Evolutionary conservation across 176 grass and related monocot genomes (phyloP), one percentile per base, ranked within the genome.

Genomic region (Coix lacrymajobi): DNA sequence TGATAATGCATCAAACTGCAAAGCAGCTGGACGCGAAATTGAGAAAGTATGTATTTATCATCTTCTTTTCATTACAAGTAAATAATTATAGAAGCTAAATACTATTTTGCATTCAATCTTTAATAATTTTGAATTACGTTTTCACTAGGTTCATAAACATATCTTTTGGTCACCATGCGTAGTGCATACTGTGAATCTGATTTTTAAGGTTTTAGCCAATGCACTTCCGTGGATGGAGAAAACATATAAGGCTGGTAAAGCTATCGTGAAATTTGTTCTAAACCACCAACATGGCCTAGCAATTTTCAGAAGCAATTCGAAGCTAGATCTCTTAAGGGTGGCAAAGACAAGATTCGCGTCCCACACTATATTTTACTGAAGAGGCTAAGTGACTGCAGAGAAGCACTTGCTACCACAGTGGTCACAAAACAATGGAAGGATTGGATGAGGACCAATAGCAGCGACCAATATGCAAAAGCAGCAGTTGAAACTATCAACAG

Each of bases 141-240:
- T 75, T 13, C 52, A 34, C 33, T 20, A 84, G 36, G 67, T 84
- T 19, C 81, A 76, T 7, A 76, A 48, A 20, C 49, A 84, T 63
- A 61, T 75, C 10, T 84, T 76, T 64, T 84, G 34, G 54, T 43
- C 70, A 4, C 51, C 70, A 6, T 76, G 51, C 26, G 38, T 77
- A 19, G 82, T 84, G 28, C 71, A 77, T 29, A 74, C 19, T 6
- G 8, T 75, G 11, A 84, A 77, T 84, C 36, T 84, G 1, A 66
- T 84, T 1, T 75, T 84, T 20, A 84, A 77, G 22, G 82, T 77
- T 77, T 77, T 84, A 20, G 56, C 82, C 20, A 77, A 31, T 2
- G 28, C 30, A 52, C 65, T 84, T 67, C 13, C 7, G 3, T 84
- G 82, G 71, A 63, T 84, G 43, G 30, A 60, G 5, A 4, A 33